Percentiles rank a stretch among this genome's conserved stretches.
phyloP scores from a whole-genome alignment of 2,329 filamentous ascomycete genomes.

The Pestalotiopsis sp. region DNA sequence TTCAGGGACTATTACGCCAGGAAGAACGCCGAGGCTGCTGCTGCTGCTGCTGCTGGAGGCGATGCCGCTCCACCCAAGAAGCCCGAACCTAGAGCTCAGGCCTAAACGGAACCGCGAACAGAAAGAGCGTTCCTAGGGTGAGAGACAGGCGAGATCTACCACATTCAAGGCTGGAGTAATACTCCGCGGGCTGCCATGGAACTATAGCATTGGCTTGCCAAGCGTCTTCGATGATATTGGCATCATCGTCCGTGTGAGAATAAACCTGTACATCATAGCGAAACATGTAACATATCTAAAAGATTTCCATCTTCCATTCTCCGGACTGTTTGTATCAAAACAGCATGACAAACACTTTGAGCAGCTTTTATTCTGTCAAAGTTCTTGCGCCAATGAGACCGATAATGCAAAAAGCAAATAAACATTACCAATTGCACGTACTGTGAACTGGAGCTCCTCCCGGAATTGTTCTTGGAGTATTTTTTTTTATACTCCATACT shows the following conservation, averaged over 20 bases:
- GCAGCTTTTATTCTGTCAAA: too few relatives aligned
- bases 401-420: too few relatives aligned
- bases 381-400: too few relatives aligned
- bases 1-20: slow-evolving; percentile 27
- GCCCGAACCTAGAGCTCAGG: slow-evolving; percentile 20
- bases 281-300: slow-evolving; percentile 6
- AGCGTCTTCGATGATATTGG: slow-evolving; percentile 2
- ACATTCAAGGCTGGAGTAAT: too few relatives aligned
- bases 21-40: slow-evolving; percentile 12
- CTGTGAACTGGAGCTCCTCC: too few relatives aligned
- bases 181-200: too few relatives aligned
- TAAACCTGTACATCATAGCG: slow-evolving; percentile 7
- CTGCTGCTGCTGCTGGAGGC: not conserved
- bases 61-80: not conserved
- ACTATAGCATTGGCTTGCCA: not conserved
- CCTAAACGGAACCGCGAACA: not conserved
- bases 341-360: too few relatives aligned
- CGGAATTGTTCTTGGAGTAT: too few relatives aligned
- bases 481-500: too few relatives aligned
- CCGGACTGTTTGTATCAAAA: too few relatives aligned
- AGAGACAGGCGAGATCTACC: not conserved
- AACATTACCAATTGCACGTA: too few relatives aligned
- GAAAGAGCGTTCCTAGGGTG: not conserved
- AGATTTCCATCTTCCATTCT: not conserved
- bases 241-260: not conserved